These are phyloP conservation scores for Colletotrichum kahawae DNA, from an alignment of 2,329 filamentous ascomycete genomes.

Conservation along the genomic window DNA sequence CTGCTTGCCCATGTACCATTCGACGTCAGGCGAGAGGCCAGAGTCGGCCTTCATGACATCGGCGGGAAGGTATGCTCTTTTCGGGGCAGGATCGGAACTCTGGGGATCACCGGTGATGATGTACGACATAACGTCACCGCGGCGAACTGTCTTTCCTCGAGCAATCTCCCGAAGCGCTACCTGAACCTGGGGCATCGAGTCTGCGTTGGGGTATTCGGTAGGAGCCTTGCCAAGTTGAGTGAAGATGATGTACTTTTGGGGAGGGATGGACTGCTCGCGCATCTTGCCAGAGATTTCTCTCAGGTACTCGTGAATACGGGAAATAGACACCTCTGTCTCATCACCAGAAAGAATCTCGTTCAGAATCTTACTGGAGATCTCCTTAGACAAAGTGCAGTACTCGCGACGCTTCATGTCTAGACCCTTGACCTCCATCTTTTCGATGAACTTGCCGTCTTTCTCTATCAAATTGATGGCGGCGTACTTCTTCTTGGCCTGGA, in stretches of 20 bases:
- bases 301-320: slow-evolving; percentile 92
- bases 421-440: slow-evolving; percentile 98
- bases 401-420: slow-evolving; percentile 97
- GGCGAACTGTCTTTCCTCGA: slow-evolving; percentile 85
- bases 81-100: slow-evolving; percentile 74
- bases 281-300: slow-evolving; percentile 85
- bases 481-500: slow-evolving; percentile 99
- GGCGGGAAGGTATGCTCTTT: slow-evolving; percentile 85
- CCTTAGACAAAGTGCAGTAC: slow-evolving; percentile 94
- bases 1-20: slow-evolving; percentile 98
- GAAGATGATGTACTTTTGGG: slow-evolving; percentile 94
- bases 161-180: slow-evolving; percentile 89
- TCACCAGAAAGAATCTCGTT: slow-evolving; percentile 94
- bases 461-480: slow-evolving; percentile 94
- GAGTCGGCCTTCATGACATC: slow-evolving; percentile 82
- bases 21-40: slow-evolving; percentile 84
- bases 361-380: slow-evolving; percentile 88
- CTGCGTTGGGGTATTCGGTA: slow-evolving; percentile 90
- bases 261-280: slow-evolving; percentile 77
- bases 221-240: slow-evolving; percentile 96
- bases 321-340: slow-evolving; percentile 85
- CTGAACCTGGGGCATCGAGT: slow-evolving; percentile 96
- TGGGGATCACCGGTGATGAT: slow-evolving; percentile 81
- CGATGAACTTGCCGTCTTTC: slow-evolving; percentile 84
- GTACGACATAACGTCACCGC: slow-evolving; percentile 95